These are phyloP conservation scores for Oxytropis ochrocephala DNA, from an alignment of 306 rosid species.

Conservation along the genomic window DNA sequence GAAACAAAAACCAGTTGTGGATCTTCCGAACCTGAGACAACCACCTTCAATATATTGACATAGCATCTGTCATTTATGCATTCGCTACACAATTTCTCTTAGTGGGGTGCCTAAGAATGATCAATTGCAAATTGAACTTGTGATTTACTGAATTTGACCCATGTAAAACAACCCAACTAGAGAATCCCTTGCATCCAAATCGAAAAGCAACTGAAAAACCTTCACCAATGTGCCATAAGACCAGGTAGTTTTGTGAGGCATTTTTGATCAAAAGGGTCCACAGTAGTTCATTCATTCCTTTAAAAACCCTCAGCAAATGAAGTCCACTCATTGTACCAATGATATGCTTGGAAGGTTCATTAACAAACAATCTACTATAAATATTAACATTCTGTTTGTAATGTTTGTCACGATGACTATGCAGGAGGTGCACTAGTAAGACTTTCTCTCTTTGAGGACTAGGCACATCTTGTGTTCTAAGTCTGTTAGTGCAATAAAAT, in stretches of 20 bases:
- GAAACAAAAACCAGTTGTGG: too few relatives aligned
- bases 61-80: slow-evolving; percentile 49
- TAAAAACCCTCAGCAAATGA: slow-evolving; percentile 38
- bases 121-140: slow-evolving; percentile 85
- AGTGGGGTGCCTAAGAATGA: slow-evolving; percentile 50
- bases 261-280: too few relatives aligned
- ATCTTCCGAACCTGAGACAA: too few relatives aligned
- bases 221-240: slow-evolving; percentile 62
- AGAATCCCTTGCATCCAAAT: slow-evolving; percentile 82
- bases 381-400: too few relatives aligned
- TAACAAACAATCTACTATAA: slow-evolving; percentile 54
- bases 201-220: slow-evolving; percentile 55
- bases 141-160: slow-evolving; percentile 53
- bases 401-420: too few relatives aligned
- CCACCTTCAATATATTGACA: slow-evolving; percentile 42
- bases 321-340: slow-evolving; percentile 67
- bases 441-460: too few relatives aligned
- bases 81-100: slow-evolving; percentile 39
- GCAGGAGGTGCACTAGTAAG: too few relatives aligned
- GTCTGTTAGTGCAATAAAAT: too few relatives aligned
- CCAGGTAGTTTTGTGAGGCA: too few relatives aligned
- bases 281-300: slow-evolving; percentile 32
- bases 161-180: slow-evolving; percentile 66
- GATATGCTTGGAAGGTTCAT: slow-evolving; percentile 55
- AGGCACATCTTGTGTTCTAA: too few relatives aligned